Conservation (phyloP, 495 filamentous ascomycete species). For the Xylaria castorea region DNA sequence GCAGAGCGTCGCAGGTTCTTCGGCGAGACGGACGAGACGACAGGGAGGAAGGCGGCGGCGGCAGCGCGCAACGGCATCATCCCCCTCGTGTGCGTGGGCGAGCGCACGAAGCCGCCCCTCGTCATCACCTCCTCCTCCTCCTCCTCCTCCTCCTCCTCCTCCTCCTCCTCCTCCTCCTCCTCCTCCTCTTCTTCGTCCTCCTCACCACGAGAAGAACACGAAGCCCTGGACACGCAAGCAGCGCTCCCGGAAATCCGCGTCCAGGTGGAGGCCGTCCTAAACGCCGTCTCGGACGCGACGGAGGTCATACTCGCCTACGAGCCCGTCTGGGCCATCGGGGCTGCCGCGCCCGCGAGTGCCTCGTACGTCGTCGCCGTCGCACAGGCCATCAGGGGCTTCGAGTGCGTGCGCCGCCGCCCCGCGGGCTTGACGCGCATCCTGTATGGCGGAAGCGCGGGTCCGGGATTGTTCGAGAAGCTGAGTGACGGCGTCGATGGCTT, state of each 20-base stretch:
- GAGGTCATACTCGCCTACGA: constrained; percentile 88
- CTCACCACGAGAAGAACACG: constrained; percentile 18
- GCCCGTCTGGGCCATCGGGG: constrained; percentile 88
- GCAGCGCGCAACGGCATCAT: constrained; percentile 71
- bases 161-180: too few species aligned
- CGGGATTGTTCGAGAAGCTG: constrained; percentile 71
- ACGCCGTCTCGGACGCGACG: constrained; percentile 60
- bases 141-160: too few species aligned
- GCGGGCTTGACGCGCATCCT: constrained; percentile 66
- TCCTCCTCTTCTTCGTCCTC: constrained; percentile 40
- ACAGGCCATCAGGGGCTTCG: constrained; percentile 59
- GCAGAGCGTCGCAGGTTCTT: constrained; percentile 76
- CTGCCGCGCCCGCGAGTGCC: constrained; percentile 69
- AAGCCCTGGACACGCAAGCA: constrained; percentile 52
- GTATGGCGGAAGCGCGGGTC: constrained; percentile 82
- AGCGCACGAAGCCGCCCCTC: constrained; percentile 47
- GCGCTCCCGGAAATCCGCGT: constrained; percentile 69
- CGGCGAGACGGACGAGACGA: constrained; percentile 69
- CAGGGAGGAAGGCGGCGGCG: constrained; percentile 71
- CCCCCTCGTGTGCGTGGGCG: constrained; percentile 82
- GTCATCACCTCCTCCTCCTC: too few species aligned
- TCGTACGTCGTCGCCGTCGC: constrained; percentile 78
- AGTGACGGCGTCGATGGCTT: constrained; percentile 75
- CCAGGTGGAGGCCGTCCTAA: constrained; percentile 68
- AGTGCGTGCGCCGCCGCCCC: constrained; percentile 45